Evolutionary conservation across 805 yeast genomes (phyloP), one percentile per base, ranked within the genome.

Genomic region (Candida alai): DNA sequence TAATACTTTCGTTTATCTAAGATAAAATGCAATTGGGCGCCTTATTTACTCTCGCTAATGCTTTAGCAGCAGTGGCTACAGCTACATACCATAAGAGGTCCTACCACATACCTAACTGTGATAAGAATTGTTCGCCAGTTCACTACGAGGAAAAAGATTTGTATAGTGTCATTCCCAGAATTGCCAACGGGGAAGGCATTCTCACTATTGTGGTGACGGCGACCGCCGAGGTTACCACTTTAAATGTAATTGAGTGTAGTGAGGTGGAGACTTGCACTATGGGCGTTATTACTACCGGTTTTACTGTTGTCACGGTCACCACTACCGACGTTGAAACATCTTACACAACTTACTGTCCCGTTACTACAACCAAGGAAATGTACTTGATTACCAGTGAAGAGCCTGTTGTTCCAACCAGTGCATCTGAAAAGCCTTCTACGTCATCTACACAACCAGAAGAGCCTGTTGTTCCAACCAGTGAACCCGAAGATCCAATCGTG

Each of bases 321-420:
- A 43, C 36, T 24, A 22, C 39, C 32, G 37, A 40, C 28, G 34
- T 24, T 16, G 47, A 51, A 34, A 54, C 57, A 13, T 42, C 36
- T 13, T 45, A 42, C 44, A 50, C 59, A 27, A 52, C 56, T 13
- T 51, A 48, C 43, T 46, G 58, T 41, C 54, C 60, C 19, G 20
- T 28, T 17, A 28, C 31, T 5, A 16, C 10, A n/a, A 18, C 31
- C 24, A 45, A 12, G 41, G 51, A 25, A 25, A 23, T 28, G 28
- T 26, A 11, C 15, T 19, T 6, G 19, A 26, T 6, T 11, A 18
- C 23, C 9, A 21, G 9, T 21, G 11, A 9, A n/a, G 23, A 21
- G 23, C 23, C 23, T 7, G 28, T 24, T 19, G 22, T 19, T 19
- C 7, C 43, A 21, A 42, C 35, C 24, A 38, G 18, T 11, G 9